A percentile compares a stretch with the other conserved stretches of the same genome.
Conservation (phyloP, 2,329 filamentous ascomycete species). For the Apiospora aurea region DNA sequence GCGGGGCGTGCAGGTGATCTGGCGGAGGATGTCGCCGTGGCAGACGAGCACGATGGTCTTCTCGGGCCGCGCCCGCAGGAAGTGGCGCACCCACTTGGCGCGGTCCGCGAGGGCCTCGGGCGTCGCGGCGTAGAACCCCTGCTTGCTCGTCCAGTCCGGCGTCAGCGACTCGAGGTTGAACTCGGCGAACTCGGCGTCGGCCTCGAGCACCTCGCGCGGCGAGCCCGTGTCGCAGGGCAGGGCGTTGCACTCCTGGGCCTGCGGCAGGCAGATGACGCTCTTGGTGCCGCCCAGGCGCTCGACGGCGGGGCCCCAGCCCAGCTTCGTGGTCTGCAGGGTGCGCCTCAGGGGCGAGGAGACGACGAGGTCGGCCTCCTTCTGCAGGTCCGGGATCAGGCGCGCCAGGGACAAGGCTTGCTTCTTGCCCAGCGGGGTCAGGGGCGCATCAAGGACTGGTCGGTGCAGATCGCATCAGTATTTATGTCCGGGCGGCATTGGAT, state of each 20-base stretch:
- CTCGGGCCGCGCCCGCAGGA: conserved; percentile 36
- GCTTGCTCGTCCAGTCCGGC: conserved; percentile 39
- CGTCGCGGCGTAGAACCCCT: conserved; percentile 36
- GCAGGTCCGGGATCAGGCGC: conserved; percentile 31
- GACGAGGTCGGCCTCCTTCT: conserved; percentile 37
- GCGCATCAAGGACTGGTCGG: conserved; percentile 35
- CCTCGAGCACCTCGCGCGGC: conserved; percentile 33
- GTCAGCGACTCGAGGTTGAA: conserved; percentile 36
- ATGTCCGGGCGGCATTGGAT: too few relatives aligned
- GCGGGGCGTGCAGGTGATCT: conserved; percentile 32
- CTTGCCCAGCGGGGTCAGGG: conserved; percentile 37
- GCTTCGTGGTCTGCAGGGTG: conserved; percentile 43
- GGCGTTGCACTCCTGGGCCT: conserved; percentile 41
- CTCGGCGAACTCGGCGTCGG: conserved; percentile 37
- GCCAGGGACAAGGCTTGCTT: conserved; percentile 36
- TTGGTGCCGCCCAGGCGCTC: conserved; percentile 33
- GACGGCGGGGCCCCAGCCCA: conserved; percentile 38
- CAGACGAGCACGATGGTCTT: conserved; percentile 40
- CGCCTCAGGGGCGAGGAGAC: conserved; percentile 42
- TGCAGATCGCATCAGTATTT: conserved; percentile 8
- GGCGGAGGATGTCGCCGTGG: conserved; percentile 39
- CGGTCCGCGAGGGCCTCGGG: conserved; percentile 33
- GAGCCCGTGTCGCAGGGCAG: conserved; percentile 44
- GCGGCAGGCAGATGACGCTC: conserved; percentile 37
- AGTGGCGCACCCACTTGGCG: conserved; percentile 37